A percentile compares a stretch with the other conserved stretches of the same genome.
Evolutionary conservation across 306 rosid genomes (phyloP).

Genomic region (Medicago arabica): DNA sequence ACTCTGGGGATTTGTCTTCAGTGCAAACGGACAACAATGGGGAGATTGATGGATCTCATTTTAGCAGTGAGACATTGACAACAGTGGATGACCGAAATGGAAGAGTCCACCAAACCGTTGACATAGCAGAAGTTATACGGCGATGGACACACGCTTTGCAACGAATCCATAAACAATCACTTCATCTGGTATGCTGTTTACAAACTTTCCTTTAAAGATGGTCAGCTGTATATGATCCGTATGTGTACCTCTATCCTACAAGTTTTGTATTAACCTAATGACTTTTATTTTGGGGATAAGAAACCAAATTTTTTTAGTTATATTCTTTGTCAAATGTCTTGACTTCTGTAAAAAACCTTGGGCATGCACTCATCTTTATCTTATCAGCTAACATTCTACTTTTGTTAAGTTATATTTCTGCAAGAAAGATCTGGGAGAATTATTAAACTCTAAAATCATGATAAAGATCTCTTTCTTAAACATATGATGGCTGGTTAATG

Average conservation of each 20-base stretch:
- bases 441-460: slow-evolving; percentile 10
- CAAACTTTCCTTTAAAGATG: slow-evolving; percentile 33
- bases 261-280: slow-evolving; percentile 13
- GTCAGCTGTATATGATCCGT: not conserved
- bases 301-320: not conserved
- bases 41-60: slow-evolving; percentile 67
- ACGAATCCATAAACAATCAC: slow-evolving; percentile 99
- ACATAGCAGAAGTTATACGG: slow-evolving; percentile 94
- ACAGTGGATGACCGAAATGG: slow-evolving; percentile 86
- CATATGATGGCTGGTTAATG: slow-evolving; percentile 31
- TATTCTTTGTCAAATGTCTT: not conserved
- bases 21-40: slow-evolving; percentile 65
- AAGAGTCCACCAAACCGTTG: slow-evolving; percentile 81
- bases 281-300: slow-evolving; percentile 1
- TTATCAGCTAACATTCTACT: slow-evolving; percentile 7
- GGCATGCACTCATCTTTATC: not conserved
- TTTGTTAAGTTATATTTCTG: not conserved
- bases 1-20: slow-evolving; percentile 58
- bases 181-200: slow-evolving; percentile 69
- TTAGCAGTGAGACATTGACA: slow-evolving; percentile 60
- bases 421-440: slow-evolving; percentile 5
- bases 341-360: not conserved
- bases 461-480: not conserved
- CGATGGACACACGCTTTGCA: slow-evolving; percentile 99
- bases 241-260: slow-evolving; percentile 5